Percentiles rank a stretch among this genome's conserved stretches.
These are phyloP conservation scores for Backusella mclennaniae DNA, from an alignment of 192 early-diverging fungal genomes.

Conservation along the genomic window DNA sequence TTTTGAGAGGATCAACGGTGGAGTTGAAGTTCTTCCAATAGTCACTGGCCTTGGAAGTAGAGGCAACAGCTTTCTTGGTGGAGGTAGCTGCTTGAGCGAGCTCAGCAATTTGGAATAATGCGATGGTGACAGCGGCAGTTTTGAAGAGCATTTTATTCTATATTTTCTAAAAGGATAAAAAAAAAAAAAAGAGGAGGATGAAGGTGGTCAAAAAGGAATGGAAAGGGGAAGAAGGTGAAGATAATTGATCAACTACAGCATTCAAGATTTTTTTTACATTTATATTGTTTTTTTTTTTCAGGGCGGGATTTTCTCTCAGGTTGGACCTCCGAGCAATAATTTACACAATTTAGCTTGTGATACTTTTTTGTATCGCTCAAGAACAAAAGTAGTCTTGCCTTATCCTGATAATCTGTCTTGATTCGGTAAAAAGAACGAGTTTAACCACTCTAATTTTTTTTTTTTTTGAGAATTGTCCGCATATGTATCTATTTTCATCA, in stretches of 20 bases:
- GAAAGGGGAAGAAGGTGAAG: conserved; percentile 3
- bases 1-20: conserved; percentile 30
- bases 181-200: conserved; percentile 13
- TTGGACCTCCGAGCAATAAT: conserved; percentile 1
- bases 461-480: conserved; percentile 1
- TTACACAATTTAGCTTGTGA: conserved; percentile 15
- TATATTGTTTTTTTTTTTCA: conserved; percentile 12
- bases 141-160: conserved; percentile 28
- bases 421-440: conserved; percentile 14
- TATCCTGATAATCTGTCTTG: conserved; percentile 12
- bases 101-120: conserved; percentile 20
- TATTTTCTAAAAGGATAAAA: background rate
- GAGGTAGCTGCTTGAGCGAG: conserved; percentile 16
- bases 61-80: conserved; percentile 11
- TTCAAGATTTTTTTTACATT: background rate
- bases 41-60: background rate
- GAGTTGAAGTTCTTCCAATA: conserved; percentile 25
- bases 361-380: background rate
- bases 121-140: conserved; percentile 21
- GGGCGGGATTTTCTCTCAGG: conserved; percentile 2
- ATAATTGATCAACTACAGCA: background rate
- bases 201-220: conserved; percentile 11
- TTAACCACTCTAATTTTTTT: background rate
- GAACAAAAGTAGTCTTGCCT: conserved; percentile 5
- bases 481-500: conserved; percentile 9